Evolutionary conservation across 108 stramenopile genomes (phyloP), one percentile per base, ranked within the genome.

Genomic region (Phaeodactylum tricornutum): DNA sequence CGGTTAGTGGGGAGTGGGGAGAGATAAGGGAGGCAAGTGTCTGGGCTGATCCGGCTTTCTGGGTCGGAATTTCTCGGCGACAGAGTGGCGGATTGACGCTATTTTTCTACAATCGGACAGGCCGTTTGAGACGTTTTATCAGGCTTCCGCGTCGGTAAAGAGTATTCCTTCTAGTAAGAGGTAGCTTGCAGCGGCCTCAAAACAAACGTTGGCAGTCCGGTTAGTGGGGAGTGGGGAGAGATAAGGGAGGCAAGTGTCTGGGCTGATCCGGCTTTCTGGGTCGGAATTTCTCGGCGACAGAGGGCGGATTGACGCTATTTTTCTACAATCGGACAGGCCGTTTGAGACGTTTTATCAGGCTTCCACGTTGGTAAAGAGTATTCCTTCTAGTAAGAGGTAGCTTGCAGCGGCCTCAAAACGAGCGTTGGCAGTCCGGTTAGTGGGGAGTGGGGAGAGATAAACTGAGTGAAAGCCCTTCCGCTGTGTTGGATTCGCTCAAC

Each of bases 81-180:
- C n/a, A 71, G 52, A 64, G 53, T 0, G 81, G 86, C 58, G 86
- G 86, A 5, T 88, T 77, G 81, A 61, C 83, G 21, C 41, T 61
- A 11, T 2, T 57, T 12, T 68, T 62, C 28, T 37, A 53, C 34
- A n/a, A n/a, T n/a, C n/a, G n/a, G n/a, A n/a, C n/a, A n/a, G n/a
- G n/a, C n/a, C n/a, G n/a, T n/a, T n/a, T n/a, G n/a, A n/a, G 53
- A 50, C 30, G 43, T 29, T 6, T 65, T 41, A 16, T 5, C 4
- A 5, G 4, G 4, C 21, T 3, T 4, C 14, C 24, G 25, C 5
- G 16, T 16, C 15, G 17, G 7, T 6, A 8, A 9, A 15, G 41
- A 16, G 16, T 7, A 16, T 7, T 7, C 14, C 9, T 30, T 55
- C 3, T 70, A 87, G 30, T 50, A 78, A 35, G 23, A 47, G 11